Base-by-base conservation (phyloP, 2,329 filamentous ascomycete species). In the Sclerotiophoma versabilis region DNA sequence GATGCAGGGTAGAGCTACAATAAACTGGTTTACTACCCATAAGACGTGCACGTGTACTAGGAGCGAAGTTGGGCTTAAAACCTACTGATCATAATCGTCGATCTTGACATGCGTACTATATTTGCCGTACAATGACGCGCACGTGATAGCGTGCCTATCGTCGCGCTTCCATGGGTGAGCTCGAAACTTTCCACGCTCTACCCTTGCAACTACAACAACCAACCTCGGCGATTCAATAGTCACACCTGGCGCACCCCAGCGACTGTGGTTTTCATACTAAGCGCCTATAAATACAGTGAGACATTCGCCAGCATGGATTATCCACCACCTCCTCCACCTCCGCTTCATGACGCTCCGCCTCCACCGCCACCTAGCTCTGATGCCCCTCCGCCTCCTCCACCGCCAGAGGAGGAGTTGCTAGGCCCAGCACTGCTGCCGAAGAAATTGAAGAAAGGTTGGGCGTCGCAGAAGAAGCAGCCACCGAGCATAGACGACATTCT, bases 401-500 rank as follows among this genome's bases (percentile, higher is more conserved):
- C 69, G 3, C 61, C 63, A 6, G 58, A 58, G n/a, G 64, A 70
- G 15, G 62, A 64, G 29, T 44, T 49, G 7, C 43, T 66, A 1
- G 67, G 66, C 5, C 69, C 72, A 25, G 55, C 63, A 4, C 62
- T 72, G 5, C 56, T 63, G 1, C 72, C 71, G 26, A 78, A 81
- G 75, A 79, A 82, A 64, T 39, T 34, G 12, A 84, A 84, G 69
- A 84, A 86, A 45, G 82, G 83, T 63, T 84, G 80, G 80, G 80
- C 79, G 11, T 64, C 76, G 58, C 69, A 56, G 59, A 71, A 66
- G 50, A 74, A 71, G 39, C 76, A 68, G 67, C 90, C 90, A 8
- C 79, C 96, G 41, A 93, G 91, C 71, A 88, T 96, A 51, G 92
- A 96, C 75, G 90, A 96, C 65, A 83, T 96, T 4, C 77, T 96